Conservation (phyloP, 2,329 filamentous ascomycete genomes). For the Orbilia oligospora region DNA sequence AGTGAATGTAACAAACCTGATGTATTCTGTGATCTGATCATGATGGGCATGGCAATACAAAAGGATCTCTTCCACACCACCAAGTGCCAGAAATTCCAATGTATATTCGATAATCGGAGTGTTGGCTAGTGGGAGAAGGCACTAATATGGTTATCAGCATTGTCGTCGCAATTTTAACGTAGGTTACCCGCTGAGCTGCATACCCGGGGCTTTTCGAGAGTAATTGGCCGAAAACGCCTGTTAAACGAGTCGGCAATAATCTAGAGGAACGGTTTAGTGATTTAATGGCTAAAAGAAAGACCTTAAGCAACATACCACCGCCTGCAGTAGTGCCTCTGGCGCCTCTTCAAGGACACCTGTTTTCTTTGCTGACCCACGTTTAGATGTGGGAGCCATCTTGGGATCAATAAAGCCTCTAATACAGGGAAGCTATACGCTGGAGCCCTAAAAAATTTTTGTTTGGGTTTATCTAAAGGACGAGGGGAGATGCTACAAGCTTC, state of each 20-base stretch:
- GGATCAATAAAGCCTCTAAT: background rate
- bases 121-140: constrained; percentile 92
- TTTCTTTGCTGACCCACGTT: constrained; percentile 30
- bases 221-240: constrained; percentile 90
- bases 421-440: background rate
- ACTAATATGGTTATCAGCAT: constrained; percentile 71
- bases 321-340: constrained; percentile 36
- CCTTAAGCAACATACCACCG: constrained; percentile 31
- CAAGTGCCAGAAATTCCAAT: constrained; percentile 93
- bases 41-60: constrained; percentile 91
- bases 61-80: constrained; percentile 93
- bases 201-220: constrained; percentile 88
- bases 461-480: background rate
- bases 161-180: too few relatives aligned
- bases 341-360: constrained; percentile 27
- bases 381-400: constrained; percentile 39
- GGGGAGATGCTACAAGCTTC: background rate
- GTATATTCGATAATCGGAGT: constrained; percentile 97
- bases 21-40: constrained; percentile 87
- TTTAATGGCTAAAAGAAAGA: background rate
- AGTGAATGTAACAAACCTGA: constrained; percentile 71
- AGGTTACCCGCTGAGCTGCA: constrained; percentile 65
- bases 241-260: constrained; percentile 96
- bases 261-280: constrained; percentile 68
- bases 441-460: background rate